These are phyloP conservation scores for Aspergillus olivimuriae DNA, from an alignment of 495 filamentous ascomycete species.

Conservation along the genomic window DNA sequence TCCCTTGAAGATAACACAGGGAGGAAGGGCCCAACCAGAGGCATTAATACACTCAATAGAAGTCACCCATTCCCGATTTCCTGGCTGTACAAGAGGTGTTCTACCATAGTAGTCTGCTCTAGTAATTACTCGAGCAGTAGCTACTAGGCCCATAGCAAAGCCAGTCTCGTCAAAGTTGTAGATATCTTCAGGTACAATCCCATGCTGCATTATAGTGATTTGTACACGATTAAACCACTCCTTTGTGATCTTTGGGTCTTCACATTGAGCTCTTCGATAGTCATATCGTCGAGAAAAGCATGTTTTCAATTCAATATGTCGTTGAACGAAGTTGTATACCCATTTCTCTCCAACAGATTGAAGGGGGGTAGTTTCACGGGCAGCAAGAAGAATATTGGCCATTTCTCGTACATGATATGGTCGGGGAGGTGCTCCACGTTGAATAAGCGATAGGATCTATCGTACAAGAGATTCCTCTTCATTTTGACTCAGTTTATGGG, in stretches of 20 bases:
- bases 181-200: constrained; percentile 23
- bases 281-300: constrained; percentile 23
- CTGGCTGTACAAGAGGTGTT: constrained; percentile 22
- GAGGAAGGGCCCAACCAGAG: constrained; percentile 14
- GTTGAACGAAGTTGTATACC: constrained; percentile 23
- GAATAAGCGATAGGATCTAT: constrained; percentile 21
- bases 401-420: constrained; percentile 31
- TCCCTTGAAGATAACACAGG: constrained; percentile 22
- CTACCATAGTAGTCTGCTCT: constrained; percentile 18
- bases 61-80: constrained; percentile 35
- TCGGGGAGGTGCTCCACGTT: constrained; percentile 3
- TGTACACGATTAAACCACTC: constrained; percentile 30
- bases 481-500: constrained; percentile 16
- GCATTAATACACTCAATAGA: constrained; percentile 29
- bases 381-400: constrained; percentile 26
- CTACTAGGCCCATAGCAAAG: constrained; percentile 34
- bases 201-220: constrained; percentile 15
- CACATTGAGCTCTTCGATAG: constrained; percentile 26
- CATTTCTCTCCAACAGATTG: constrained; percentile 4
- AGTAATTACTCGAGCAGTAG: constrained; percentile 20
- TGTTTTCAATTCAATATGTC: constrained; percentile 21
- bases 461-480: constrained; percentile 16
- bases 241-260: constrained; percentile 29
- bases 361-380: constrained; percentile 3
- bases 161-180: constrained; percentile 45